A percentile compares a stretch with the other conserved stretches of the same genome.
Evolutionary conservation across 2,329 filamentous ascomycete genomes (phyloP).

Genomic region (Aplosporella prunicola): DNA sequence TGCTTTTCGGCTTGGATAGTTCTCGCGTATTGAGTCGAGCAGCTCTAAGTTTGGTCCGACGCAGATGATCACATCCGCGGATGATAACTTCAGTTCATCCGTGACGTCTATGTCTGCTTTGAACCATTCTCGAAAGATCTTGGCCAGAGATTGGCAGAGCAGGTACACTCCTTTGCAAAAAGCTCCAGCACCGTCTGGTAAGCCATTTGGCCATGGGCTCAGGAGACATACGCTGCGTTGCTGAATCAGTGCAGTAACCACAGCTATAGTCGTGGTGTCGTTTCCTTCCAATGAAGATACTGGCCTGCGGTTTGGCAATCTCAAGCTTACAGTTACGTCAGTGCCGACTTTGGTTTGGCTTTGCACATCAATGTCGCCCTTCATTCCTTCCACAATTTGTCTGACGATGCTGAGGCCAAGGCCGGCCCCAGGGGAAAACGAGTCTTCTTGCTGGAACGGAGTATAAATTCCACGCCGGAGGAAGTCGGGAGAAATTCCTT

Average conservation of each 20-base stretch:
- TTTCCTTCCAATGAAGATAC: not conserved
- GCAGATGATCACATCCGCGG: slow-evolving; percentile 23
- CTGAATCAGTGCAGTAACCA: too few relatives aligned
- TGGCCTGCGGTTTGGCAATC: slow-evolving; percentile 2
- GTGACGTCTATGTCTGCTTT: slow-evolving; percentile 1
- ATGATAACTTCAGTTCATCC: not conserved
- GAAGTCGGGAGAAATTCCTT: slow-evolving; percentile 13
- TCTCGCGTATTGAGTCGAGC: slow-evolving; percentile 17
- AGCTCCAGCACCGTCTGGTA: too few relatives aligned
- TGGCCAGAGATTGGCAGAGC: slow-evolving; percentile 15
- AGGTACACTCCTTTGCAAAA: too few relatives aligned
- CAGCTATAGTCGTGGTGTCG: not conserved
- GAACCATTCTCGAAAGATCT: slow-evolving; percentile 15
- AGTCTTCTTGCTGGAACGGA: slow-evolving; percentile 14
- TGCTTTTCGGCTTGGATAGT: slow-evolving; percentile 8
- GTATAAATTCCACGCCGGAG: slow-evolving; percentile 10
- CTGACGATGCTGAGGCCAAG: slow-evolving; percentile 14
- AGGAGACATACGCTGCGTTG: not conserved
- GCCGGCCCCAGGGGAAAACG: slow-evolving; percentile 12
- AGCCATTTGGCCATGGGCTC: too few relatives aligned
- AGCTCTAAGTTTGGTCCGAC: slow-evolving; percentile 25
- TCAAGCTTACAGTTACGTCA: slow-evolving; percentile 9
- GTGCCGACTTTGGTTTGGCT: slow-evolving; percentile 12
- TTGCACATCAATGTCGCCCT: slow-evolving; percentile 10
- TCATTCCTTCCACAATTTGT: slow-evolving; percentile 11